Base-by-base conservation (phyloP, 148 eudicot genomes). In the Chenopodium album region DNA sequence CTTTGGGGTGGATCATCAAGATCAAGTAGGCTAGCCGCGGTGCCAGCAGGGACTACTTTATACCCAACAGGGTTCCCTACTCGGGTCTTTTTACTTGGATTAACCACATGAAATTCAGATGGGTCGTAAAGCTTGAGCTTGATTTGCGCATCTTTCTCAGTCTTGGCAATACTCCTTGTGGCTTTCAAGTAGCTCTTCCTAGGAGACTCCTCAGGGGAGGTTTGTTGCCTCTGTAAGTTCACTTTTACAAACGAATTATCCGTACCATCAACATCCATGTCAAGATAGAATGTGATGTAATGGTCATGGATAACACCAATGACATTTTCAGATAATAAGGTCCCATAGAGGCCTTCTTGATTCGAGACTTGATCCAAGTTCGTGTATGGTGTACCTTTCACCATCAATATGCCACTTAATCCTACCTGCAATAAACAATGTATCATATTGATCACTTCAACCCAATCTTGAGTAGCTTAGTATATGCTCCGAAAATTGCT, bases 171-270 rank as follows among this genome's bases (percentile, higher is more conserved):
- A 11, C 68, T 91, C 64, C 92, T 90, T 11, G 87, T 89, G 1
- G 96, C 92, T 84, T 97, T 97, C 69, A 97, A 73, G 93, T 94
- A 97, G 82, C 99, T 97, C 78, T 69, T 86, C 70, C 98, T 76
- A 0, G 98, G 99, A 2, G 99, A 88, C 74, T 89, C 92, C 4
- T 83, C 89, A 0, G 91, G 90, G 0, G 89, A 75, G 2, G 93
- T 79, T n/a, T 84, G 76, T 11, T 90, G 90, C 79, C 89, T 89
- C 83, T 88, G 81, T 69, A 97, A 85, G 66, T 92, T 84, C 54
- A 96, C 99, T 41, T 96, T 96, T n/a, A 96, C 98, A 37, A 97
- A 97, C 32, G 99, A 97, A 78, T 97, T 97, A 12, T 94, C 87
- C 0, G 90, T 60, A 62, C 93, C 94, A 17, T 97, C 98, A 1